phyloP scores from a whole-genome alignment of 2,329 filamentous ascomycete species.

The Blastomyces silverae region DNA sequence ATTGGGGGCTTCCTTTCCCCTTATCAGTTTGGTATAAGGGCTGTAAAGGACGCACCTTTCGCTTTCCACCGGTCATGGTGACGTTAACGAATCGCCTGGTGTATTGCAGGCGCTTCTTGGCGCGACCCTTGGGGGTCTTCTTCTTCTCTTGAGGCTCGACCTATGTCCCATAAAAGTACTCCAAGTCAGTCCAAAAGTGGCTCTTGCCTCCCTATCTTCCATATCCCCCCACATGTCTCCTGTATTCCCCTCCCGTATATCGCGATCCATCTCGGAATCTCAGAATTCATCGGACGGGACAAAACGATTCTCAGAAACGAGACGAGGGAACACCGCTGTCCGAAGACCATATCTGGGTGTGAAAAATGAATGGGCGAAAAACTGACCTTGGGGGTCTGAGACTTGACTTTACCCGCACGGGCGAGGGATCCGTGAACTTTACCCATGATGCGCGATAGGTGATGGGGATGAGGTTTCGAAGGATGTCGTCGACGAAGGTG shows the following conservation, averaged over 20 bases:
- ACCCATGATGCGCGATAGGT: conserved; percentile 60
- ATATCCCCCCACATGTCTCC: background rate
- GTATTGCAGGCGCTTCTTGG: conserved; percentile 94
- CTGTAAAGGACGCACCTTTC: conserved; percentile 8
- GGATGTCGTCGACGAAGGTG: conserved; percentile 11
- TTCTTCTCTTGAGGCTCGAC: conserved; percentile 90
- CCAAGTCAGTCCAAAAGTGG: conserved; percentile 5
- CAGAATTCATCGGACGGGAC: background rate
- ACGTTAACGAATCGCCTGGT: conserved; percentile 98
- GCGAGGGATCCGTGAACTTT: conserved; percentile 83
- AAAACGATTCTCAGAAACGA: background rate
- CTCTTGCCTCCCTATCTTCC: background rate
- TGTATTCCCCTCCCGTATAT: background rate
- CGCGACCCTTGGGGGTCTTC: conserved; percentile 94
- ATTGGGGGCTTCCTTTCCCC: background rate
- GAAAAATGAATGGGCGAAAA: background rate
- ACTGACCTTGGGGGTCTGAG: conserved; percentile 51
- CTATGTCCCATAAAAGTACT: conserved; percentile 40
- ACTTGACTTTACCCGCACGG: conserved; percentile 61
- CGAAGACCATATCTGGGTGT: background rate
- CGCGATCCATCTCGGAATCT: background rate
- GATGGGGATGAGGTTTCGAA: conserved; percentile 13
- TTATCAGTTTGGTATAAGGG: background rate
- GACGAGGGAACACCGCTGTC: background rate
- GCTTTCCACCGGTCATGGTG: conserved; percentile 19